Evolutionary conservation across 1,284 basidiomycete genomes (phyloP).

Genomic region (Apiotrichum montevideense): DNA sequence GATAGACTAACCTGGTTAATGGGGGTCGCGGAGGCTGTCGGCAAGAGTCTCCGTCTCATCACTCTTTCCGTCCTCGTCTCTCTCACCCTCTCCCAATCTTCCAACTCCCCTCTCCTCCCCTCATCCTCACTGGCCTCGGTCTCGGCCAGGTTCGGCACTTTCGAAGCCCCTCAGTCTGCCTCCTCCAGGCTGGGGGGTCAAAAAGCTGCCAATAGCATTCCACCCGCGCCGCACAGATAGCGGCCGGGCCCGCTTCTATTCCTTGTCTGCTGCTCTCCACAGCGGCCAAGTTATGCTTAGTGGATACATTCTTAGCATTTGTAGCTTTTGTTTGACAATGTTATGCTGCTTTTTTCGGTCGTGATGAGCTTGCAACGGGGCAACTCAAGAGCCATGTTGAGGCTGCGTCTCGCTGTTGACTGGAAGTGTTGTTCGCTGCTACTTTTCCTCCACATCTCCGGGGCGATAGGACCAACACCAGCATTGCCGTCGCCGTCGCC

Average conservation of each 20-base stretch:
- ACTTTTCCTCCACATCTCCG: too few relatives aligned
- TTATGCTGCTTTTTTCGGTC: too few relatives aligned
- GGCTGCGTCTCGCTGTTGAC: too few relatives aligned
- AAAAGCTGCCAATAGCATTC: constrained; percentile 39
- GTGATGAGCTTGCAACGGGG: too few relatives aligned
- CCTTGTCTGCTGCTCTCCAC: constrained; percentile 19
- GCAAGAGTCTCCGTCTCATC: too few relatives aligned
- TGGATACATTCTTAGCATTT: constrained; percentile 26
- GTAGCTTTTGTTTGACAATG: neutral
- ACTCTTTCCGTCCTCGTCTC: neutral
- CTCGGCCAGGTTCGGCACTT: constrained; percentile 29
- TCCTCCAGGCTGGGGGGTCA: constrained; percentile 42
- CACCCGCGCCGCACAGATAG: neutral
- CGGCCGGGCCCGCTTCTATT: constrained; percentile 34
- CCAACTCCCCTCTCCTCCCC: neutral
- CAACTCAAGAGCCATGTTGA: too few relatives aligned
- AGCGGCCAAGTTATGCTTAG: constrained; percentile 39
- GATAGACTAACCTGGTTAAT: neutral
- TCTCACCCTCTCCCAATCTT: neutral
- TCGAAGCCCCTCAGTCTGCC: constrained; percentile 45
- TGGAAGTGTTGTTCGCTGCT: too few relatives aligned
- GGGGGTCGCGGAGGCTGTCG: too few relatives aligned
- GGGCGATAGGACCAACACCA: too few relatives aligned
- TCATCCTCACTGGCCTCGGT: neutral
- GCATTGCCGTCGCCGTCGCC: too few relatives aligned